These are phyloP conservation scores for Myxozyma nipponensis DNA, from an alignment of 805 yeast genomes.

Conservation along the genomic window DNA sequence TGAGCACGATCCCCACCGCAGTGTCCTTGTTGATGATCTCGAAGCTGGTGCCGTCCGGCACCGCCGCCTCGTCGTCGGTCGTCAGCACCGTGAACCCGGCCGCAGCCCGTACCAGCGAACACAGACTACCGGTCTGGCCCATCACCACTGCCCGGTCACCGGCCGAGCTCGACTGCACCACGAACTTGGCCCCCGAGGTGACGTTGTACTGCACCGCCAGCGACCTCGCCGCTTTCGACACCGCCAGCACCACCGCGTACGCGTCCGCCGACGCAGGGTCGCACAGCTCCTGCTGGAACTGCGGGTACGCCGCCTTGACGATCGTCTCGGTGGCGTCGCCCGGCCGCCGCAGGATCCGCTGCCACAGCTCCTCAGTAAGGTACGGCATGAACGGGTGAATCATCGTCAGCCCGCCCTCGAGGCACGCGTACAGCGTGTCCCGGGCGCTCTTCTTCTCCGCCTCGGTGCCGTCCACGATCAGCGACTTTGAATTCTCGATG, in stretches of 20 bases:
- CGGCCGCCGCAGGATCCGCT: conserved; percentile 86
- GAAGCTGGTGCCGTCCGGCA: conserved; percentile 89
- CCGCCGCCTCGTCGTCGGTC: conserved; percentile 43
- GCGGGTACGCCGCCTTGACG: conserved; percentile 77
- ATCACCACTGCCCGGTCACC: conserved; percentile 50
- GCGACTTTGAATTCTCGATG: conserved; percentile 92
- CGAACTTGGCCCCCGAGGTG: conserved; percentile 81
- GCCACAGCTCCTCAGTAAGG: conserved; percentile 98
- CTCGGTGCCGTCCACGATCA: conserved; percentile 86
- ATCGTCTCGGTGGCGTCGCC: conserved; percentile 66
- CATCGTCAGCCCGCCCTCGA: conserved; percentile 84
- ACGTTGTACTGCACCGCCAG: conserved; percentile 86
- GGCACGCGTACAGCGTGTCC: conserved; percentile 88
- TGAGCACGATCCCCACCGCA: conserved; percentile 84
- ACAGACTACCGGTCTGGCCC: conserved; percentile 80
- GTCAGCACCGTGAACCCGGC: conserved; percentile 13
- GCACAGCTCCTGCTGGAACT: conserved; percentile 54
- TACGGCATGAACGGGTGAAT: conserved; percentile 99
- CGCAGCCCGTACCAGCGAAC: conserved; percentile 68
- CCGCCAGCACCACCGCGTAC: conserved; percentile 78
- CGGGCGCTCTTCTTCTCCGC: conserved; percentile 79
- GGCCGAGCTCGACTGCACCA: conserved; percentile 62
- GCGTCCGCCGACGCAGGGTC: conserved; percentile 64
- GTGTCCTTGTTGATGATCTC: conserved; percentile 75
- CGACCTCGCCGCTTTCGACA: conserved; percentile 89